These are phyloP conservation scores for Cyberlindnera galapagoensis DNA, from an alignment of 805 yeast genomes.

Conservation along the genomic window DNA sequence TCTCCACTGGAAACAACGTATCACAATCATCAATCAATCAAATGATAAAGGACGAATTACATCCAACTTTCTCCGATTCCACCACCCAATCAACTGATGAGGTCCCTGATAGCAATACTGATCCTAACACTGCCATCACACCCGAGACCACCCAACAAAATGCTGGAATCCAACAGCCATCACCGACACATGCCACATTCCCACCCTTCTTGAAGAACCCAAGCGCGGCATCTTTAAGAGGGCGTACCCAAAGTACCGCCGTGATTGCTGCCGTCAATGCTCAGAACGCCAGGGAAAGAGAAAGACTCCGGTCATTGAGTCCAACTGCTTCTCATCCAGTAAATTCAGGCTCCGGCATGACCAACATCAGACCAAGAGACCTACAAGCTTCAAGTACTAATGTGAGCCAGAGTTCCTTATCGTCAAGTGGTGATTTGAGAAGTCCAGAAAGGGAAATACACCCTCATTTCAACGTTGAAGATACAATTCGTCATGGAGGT, in stretches of 20 bases:
- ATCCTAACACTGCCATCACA: constrained; percentile 14
- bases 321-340: constrained; percentile 6
- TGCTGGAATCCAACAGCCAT: constrained; percentile 1
- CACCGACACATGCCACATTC: constrained; percentile 5
- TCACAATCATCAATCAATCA: constrained; percentile 22
- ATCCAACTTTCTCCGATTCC: no score
- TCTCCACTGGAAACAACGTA: constrained; percentile 19
- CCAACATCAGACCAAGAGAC: not conserved
- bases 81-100: no score
- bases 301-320: constrained; percentile 15
- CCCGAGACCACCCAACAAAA: constrained; percentile 1
- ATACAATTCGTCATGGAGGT: constrained; percentile 48
- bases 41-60: constrained; percentile 17
- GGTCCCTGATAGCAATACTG: no score
- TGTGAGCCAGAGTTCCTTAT: constrained; percentile 17
- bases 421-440: constrained; percentile 13
- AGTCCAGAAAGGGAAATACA: constrained; percentile 35
- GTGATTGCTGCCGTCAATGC: constrained; percentile 35
- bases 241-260: constrained; percentile 32
- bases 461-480: constrained; percentile 73
- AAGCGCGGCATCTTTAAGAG: no score
- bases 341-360: no score
- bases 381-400: constrained; percentile 8
- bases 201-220: no score
- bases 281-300: constrained; percentile 28